These are phyloP conservation scores for Phytopythium aichiense DNA, from an alignment of 352 stramenopile genomes.

Conservation along the genomic window DNA sequence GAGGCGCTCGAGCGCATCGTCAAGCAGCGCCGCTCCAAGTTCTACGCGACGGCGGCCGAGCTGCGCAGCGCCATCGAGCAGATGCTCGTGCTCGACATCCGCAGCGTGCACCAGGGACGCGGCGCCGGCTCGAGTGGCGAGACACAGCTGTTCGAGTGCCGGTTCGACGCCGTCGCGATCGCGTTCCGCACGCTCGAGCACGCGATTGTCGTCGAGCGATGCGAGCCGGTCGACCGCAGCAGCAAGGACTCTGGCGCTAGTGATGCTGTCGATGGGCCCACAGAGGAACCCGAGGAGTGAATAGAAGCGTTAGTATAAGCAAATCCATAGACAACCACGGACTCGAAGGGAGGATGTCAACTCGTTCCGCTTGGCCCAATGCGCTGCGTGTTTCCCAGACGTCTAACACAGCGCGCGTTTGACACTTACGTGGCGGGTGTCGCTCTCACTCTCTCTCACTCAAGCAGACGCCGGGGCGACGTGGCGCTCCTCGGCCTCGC, in stretches of 20 bases:
- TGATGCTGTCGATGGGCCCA: neutral
- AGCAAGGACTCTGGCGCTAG: no score
- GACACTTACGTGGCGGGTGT: neutral
- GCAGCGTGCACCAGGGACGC: conserved; percentile 74
- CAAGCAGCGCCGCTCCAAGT: conserved; percentile 38
- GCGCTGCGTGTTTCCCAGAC: neutral
- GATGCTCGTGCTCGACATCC: conserved; percentile 82
- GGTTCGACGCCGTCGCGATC: conserved; percentile 73
- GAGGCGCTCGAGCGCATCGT: conserved; percentile 39
- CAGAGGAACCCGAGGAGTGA: neutral
- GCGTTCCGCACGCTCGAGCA: conserved; percentile 71
- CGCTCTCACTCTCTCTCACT: neutral
- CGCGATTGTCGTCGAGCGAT: conserved; percentile 59
- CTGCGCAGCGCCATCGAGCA: conserved; percentile 63
- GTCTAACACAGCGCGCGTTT: neutral
- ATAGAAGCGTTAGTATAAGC: neutral
- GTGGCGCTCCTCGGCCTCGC: conserved; percentile 42
- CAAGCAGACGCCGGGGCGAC: neutral
- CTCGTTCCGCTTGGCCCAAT: neutral
- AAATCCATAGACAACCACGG: neutral
- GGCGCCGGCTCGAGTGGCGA: conserved; percentile 37
- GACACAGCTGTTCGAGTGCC: conserved; percentile 63
- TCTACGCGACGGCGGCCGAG: conserved; percentile 58
- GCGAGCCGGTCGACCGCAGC: conserved; percentile 9
- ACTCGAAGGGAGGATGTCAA: neutral